A percentile compares a stretch with the other conserved stretches of the same genome.
These are phyloP conservation scores for Elaeagnus macrophylla DNA, from an alignment of 306 rosid species.

Conservation along the genomic window DNA sequence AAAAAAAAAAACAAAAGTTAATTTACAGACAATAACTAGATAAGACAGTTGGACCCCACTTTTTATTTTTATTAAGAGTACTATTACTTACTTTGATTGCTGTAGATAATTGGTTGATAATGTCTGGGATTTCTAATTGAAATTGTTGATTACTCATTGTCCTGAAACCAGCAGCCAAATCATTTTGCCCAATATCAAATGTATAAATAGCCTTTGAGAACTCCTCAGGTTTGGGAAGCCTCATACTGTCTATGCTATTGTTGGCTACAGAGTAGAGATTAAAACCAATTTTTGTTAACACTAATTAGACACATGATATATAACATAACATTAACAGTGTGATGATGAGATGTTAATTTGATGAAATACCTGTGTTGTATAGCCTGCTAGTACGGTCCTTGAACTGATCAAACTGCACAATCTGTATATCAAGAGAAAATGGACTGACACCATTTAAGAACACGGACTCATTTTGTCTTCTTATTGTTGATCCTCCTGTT, in stretches of 20 bases:
- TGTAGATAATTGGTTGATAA: slow-evolving; percentile 30
- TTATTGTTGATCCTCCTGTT: slow-evolving; percentile 58
- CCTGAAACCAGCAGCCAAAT: slow-evolving; percentile 43
- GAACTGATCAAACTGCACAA: slow-evolving; percentile 44
- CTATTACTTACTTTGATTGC: slow-evolving; percentile 39
- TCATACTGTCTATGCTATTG: slow-evolving; percentile 13
- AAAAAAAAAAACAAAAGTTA: background rate
- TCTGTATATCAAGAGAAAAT: slow-evolving; percentile 58
- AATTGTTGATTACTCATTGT: slow-evolving; percentile 28
- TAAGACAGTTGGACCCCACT: background rate
- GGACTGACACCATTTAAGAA: slow-evolving; percentile 52
- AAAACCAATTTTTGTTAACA: background rate
- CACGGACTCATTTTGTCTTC: slow-evolving; percentile 40
- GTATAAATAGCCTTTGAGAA: slow-evolving; percentile 61
- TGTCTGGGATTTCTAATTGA: slow-evolving; percentile 29
- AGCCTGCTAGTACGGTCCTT: slow-evolving; percentile 44
- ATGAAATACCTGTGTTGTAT: slow-evolving; percentile 29
- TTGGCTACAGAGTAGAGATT: slow-evolving; percentile 17
- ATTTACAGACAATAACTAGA: background rate
- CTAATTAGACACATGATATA: background rate
- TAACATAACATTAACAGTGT: background rate
- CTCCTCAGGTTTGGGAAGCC: slow-evolving; percentile 53
- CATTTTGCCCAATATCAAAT: slow-evolving; percentile 81
- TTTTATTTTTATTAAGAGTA: background rate
- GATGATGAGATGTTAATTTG: background rate